Evolutionary conservation across 2,329 filamentous ascomycete species (phyloP), one percentile per base, ranked within the genome.

Genomic region (Macrophomina tecta): DNA sequence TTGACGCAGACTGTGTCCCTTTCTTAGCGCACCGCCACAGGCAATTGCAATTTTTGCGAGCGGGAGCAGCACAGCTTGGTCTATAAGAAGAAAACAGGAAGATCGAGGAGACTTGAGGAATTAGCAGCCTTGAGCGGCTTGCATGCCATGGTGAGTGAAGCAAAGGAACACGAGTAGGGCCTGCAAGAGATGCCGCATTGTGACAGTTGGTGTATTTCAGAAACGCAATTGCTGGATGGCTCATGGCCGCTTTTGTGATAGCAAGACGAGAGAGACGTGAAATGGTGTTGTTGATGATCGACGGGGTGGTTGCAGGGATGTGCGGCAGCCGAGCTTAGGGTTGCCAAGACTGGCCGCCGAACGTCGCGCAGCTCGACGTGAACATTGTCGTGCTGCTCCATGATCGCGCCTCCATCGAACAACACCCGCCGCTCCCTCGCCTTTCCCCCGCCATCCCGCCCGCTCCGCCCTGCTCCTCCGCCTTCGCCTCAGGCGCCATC

Each of bases 271-370:
- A 18, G 7, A 34, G 32, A 23, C 23, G 23, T 38, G 7, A 32
- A 34, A 28, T 23, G 58, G 30, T 36, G 58, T 36, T 36, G 40
- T 7, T 9, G 23, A 16, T 6, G 58, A 62, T 62, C 58, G n/a
- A 40, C 58, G 30, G 58, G 5, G 23, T 23, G 23, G 12, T 9
- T 45, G 16, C 58, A 62, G 58, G 58, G 58, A 49, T 62, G 5
- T 11, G n/a, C 42, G 40, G 3, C 1, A 12, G 40, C 56, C 55
- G 55, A 42, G 18, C 36, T 34, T n/a, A 14, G n/a, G 53, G 53
- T 18, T 30, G 58, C 58, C 58, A 62, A 62, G 58, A 48, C 56
- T 55, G 52, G 52, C 58, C 45, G 45, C 30, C 45, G 58, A 62
- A 48, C 30, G 42, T 62, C 58, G 58, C 58, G 58, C 58, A 49